These are phyloP conservation scores for Papiliotrema nemorosa DNA, from an alignment of 1,284 basidiomycete genomes.

Conservation along the genomic window DNA sequence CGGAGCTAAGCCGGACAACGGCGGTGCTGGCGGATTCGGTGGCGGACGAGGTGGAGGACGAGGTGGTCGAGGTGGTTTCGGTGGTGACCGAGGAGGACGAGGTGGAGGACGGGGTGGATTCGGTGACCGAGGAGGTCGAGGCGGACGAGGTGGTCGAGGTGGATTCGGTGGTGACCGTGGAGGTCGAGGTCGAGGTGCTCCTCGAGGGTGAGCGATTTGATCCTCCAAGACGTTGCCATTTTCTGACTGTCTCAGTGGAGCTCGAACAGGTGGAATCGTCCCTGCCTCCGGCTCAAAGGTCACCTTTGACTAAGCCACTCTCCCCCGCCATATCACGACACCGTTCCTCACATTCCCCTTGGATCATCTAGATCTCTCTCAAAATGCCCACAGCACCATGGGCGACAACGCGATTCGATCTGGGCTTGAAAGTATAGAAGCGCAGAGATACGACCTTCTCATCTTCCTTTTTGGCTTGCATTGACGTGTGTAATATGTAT, in stretches of 20 bases:
- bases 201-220: constrained; percentile 31
- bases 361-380: too few relatives aligned
- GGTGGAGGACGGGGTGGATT: constrained; percentile 16
- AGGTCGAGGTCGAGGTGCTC: constrained; percentile 49
- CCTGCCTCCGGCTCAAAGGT: constrained; percentile 75
- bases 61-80: constrained; percentile 41
- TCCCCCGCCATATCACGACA: too few relatives aligned
- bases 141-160: constrained; percentile 47
- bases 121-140: constrained; percentile 53
- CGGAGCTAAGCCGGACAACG: constrained; percentile 64
- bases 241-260: constrained; percentile 21
- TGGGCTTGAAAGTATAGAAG: too few relatives aligned
- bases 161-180: constrained; percentile 30
- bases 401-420: too few relatives aligned
- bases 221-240: background rate
- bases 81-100: constrained; percentile 30
- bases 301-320: constrained; percentile 60
- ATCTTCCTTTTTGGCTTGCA: too few relatives aligned
- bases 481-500: too few relatives aligned
- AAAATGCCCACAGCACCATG: too few relatives aligned
- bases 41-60: constrained; percentile 41
- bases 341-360: too few relatives aligned
- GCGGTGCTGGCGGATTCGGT: constrained; percentile 52
- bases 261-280: constrained; percentile 70
- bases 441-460: too few relatives aligned